Conservation (phyloP, 306 rosid genomes). For the Prunus davidiana region DNA sequence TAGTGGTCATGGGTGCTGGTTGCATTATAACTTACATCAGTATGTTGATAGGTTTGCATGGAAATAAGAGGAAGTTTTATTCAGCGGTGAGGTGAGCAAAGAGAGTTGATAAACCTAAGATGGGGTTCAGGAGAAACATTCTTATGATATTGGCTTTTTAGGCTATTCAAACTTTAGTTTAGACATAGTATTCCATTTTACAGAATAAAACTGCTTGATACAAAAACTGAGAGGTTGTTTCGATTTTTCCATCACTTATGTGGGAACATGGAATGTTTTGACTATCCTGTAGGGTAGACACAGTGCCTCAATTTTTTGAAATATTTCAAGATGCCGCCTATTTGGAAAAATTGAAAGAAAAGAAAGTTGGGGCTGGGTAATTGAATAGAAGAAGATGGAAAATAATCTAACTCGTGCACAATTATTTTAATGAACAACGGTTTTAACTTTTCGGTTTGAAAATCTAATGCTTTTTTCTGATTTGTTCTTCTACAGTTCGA, state of each 20-base stretch:
- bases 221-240: neutral
- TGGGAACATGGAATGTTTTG: neutral
- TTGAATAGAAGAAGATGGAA: neutral
- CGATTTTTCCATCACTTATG: neutral
- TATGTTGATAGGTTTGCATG: slow-evolving; percentile 1
- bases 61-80: neutral
- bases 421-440: neutral
- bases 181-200: neutral
- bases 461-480: neutral
- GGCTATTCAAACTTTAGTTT: neutral
- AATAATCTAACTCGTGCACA: neutral
- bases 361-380: neutral
- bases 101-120: neutral
- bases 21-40: neutral
- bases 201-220: neutral
- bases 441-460: slow-evolving; percentile 11
- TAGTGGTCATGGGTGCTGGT: neutral
- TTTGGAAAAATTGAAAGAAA: neutral
- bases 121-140: neutral
- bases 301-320: neutral
- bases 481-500: slow-evolving; percentile 41
- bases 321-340: neutral
- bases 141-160: neutral
- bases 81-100: neutral
- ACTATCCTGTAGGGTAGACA: neutral